Evolutionary conservation across 768 basidiomycete genomes (phyloP).

Genomic region (Gloeostereum incarnatum): DNA sequence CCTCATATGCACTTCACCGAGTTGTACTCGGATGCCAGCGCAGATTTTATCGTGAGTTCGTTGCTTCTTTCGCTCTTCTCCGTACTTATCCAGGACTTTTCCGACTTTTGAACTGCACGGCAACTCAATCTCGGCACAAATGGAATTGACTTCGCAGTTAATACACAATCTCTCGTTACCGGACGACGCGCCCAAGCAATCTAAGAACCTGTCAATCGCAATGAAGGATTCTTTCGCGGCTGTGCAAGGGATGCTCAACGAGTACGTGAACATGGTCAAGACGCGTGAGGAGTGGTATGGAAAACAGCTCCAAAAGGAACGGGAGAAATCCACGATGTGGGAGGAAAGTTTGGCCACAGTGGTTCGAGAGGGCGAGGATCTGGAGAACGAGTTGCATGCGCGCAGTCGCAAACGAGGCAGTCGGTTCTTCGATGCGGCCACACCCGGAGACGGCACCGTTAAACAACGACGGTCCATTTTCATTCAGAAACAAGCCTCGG

Average conservation of each 20-base stretch:
- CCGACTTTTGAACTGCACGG: slow-evolving; percentile 64
- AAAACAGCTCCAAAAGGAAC: slow-evolving; percentile 53
- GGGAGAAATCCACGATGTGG: slow-evolving; percentile 64
- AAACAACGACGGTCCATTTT: slow-evolving; percentile 13
- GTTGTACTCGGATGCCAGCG: too few relatives aligned
- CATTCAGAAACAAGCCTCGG: slow-evolving; percentile 1
- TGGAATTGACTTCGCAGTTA: slow-evolving; percentile 68
- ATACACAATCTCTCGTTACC: slow-evolving; percentile 35
- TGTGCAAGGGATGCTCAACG: slow-evolving; percentile 50
- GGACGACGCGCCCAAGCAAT: slow-evolving; percentile 15
- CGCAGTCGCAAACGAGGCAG: slow-evolving; percentile 53
- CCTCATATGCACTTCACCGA: too few relatives aligned
- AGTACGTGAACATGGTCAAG: slow-evolving; percentile 59
- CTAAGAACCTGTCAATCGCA: slow-evolving; percentile 32
- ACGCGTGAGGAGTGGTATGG: slow-evolving; percentile 82
- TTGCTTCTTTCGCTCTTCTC: too few relatives aligned
- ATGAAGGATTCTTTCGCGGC: slow-evolving; percentile 50
- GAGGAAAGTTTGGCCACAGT: slow-evolving; percentile 85
- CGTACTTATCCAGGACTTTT: too few relatives aligned
- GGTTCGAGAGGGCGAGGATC: slow-evolving; percentile 74
- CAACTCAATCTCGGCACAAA: slow-evolving; percentile 62
- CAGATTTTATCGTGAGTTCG: too few relatives aligned
- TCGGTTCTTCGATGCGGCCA: slow-evolving; percentile 35
- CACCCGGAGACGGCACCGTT: slow-evolving; percentile 8
- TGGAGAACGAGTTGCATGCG: slow-evolving; percentile 71